Evolutionary conservation across 2,329 filamentous ascomycete species (phyloP), one percentile per base, ranked within the genome.

Genomic region (Pseudonectria buxi): DNA sequence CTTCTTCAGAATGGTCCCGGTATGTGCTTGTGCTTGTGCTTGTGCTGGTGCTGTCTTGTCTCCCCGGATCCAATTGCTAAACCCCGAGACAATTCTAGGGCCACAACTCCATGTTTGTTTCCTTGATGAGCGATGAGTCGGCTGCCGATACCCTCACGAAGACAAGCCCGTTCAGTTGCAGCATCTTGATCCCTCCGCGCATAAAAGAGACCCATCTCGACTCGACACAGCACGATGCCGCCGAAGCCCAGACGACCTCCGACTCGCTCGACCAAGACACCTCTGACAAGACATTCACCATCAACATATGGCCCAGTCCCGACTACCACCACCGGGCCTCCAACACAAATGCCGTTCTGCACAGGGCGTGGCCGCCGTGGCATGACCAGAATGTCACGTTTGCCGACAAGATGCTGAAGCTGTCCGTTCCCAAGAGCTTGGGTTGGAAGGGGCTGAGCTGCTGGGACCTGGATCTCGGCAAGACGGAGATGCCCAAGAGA

Each of bases 61-160:
- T n/a, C n/a, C n/a, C 6, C 14, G 3, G 7, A 11, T 7, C 28
- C 15, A 22, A 22, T 22, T 22, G 6, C 29, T 33, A 18, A 29
- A 24, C n/a, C 15, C 14, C 2, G 14, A n/a, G 7, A 3, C 18
- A 5, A 13, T 22, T 30, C 10, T 37, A 74, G 69, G 63, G 68
- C 28, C 58, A 70, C 31, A 58, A 64, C 16, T 62, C 64, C 14
- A 67, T 68, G 14, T 78, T 75, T 50, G 55, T 77, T 27, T 68
- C 67, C 10, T 57, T 77, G 15, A 64, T 71, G 13, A 60, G 58
- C 30, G 63, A 59, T 13, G 48, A 55, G 12, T 53, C 58, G 4
- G 63, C 59, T 10, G 71, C 66, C 10, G 37, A 44, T 3, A 45
- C 47, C 25, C 58, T 76, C n/a, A 40, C 72, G 26, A 45, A 43